Conservation (phyloP, 257 asterid species). For the Knoxia roxburghii region DNA sequence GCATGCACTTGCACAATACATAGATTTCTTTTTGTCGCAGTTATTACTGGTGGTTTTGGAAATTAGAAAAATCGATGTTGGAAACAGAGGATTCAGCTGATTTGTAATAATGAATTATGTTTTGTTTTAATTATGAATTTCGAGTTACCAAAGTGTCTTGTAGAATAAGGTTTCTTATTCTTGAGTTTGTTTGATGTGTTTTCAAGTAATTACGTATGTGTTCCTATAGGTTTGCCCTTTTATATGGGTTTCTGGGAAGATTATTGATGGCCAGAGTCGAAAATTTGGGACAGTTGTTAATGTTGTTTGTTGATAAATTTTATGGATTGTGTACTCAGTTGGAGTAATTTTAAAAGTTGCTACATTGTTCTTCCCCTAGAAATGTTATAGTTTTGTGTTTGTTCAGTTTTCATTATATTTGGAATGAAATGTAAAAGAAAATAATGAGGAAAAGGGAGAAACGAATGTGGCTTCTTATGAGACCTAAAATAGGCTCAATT, state of each 20-base stretch:
- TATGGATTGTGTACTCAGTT: background rate
- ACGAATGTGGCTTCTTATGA: background rate
- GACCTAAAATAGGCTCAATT: background rate
- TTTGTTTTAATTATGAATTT: slow-evolving; percentile 13
- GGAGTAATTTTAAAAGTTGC: background rate
- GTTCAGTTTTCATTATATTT: background rate
- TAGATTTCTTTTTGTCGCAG: background rate
- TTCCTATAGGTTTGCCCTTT: background rate
- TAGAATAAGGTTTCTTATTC: background rate
- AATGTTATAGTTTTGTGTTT: background rate
- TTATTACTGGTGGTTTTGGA: background rate
- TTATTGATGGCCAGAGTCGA: background rate
- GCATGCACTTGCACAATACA: background rate
- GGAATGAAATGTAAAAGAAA: background rate
- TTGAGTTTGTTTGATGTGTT: background rate
- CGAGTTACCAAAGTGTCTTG: background rate
- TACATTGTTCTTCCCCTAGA: background rate
- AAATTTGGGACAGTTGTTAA: background rate
- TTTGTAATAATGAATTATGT: slow-evolving; percentile 15
- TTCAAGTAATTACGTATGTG: background rate
- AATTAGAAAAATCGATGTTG: background rate
- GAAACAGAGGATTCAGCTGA: background rate
- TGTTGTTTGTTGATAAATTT: background rate
- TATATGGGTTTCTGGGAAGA: background rate
- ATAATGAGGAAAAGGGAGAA: no score